A percentile compares a stretch with the other conserved stretches of the same genome.
These are phyloP conservation scores for Trifolium pratense DNA, from an alignment of 306 rosid species.

Conservation along the genomic window DNA sequence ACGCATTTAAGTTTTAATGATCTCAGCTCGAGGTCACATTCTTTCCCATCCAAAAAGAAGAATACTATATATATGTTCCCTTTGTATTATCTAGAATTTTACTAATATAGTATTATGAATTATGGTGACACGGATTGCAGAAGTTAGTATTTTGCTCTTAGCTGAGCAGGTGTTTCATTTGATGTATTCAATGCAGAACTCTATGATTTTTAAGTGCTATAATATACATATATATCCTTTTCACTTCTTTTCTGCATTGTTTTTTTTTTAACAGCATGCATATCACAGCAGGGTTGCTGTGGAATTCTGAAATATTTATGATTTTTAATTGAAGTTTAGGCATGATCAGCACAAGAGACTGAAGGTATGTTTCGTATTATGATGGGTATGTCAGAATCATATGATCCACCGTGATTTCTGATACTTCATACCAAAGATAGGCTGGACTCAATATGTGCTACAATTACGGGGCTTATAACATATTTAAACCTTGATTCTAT, in stretches of 20 bases:
- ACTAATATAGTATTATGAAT: slow-evolving; percentile 34
- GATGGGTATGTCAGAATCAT: no score
- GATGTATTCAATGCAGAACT: not conserved
- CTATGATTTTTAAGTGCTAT: not conserved
- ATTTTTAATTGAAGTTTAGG: not conserved
- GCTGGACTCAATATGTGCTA: not conserved
- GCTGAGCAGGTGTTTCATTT: slow-evolving; percentile 23
- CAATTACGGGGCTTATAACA: no score
- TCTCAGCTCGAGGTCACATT: slow-evolving; percentile 97
- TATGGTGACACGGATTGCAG: slow-evolving; percentile 29
- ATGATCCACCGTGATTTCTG: no score
- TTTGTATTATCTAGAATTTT: slow-evolving; percentile 40
- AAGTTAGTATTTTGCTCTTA: slow-evolving; percentile 22
- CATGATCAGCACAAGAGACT: not conserved
- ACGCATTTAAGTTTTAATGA: slow-evolving; percentile 35
- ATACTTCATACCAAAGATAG: no score
- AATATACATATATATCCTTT: not conserved
- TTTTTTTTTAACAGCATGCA: not conserved
- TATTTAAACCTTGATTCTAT: no score
- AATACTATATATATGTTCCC: slow-evolving; percentile 31
- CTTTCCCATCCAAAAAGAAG: slow-evolving; percentile 50
- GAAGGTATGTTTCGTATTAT: no score
- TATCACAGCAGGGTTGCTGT: not conserved
- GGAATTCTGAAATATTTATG: not conserved
- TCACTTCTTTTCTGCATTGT: not conserved